Percentiles rank a stretch among this genome's conserved stretches.
Conservation (phyloP, 179 eudicot genomes). For the Nepenthes alata region DNA sequence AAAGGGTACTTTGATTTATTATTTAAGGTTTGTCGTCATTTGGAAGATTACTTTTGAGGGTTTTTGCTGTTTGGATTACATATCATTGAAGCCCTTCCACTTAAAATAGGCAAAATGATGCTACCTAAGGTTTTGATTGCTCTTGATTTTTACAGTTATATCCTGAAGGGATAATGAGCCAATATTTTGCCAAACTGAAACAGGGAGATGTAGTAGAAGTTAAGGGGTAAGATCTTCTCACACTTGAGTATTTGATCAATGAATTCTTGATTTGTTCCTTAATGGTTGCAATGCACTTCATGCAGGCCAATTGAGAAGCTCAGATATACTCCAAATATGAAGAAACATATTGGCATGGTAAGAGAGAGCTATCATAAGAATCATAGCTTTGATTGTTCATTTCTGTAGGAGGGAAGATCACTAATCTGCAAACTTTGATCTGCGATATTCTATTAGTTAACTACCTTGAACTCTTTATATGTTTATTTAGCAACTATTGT, state of each 20-base stretch:
- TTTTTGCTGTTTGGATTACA: not conserved
- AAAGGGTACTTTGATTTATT: conserved; percentile 85
- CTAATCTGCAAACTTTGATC: too few relatives aligned
- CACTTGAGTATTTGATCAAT: not conserved
- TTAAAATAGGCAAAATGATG: not conserved
- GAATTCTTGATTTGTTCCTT: conserved; percentile 1
- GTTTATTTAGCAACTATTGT: too few relatives aligned
- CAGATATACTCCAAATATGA: conserved; percentile 89
- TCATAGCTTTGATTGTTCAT: too few relatives aligned
- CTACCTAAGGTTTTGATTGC: not conserved
- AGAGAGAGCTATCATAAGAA: conserved; percentile 7
- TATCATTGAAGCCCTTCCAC: not conserved
- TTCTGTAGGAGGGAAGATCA: too few relatives aligned
- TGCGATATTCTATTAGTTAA: too few relatives aligned
- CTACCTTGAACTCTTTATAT: too few relatives aligned
- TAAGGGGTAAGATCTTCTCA: conserved; percentile 57
- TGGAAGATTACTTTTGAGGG: not conserved
- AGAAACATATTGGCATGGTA: conserved; percentile 99
- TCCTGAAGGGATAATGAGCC: conserved; percentile 98
- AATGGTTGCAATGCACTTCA: conserved; percentile 3
- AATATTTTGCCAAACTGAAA: conserved; percentile 79
- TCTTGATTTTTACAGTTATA: conserved; percentile 42
- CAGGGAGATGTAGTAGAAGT: conserved; percentile 93
- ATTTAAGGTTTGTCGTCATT: conserved; percentile 51
- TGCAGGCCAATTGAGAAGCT: conserved; percentile 94